Evolutionary conservation across 1,284 basidiomycete species (phyloP), one percentile per base, ranked within the genome.

Genomic region (Fistulina hepatica): DNA sequence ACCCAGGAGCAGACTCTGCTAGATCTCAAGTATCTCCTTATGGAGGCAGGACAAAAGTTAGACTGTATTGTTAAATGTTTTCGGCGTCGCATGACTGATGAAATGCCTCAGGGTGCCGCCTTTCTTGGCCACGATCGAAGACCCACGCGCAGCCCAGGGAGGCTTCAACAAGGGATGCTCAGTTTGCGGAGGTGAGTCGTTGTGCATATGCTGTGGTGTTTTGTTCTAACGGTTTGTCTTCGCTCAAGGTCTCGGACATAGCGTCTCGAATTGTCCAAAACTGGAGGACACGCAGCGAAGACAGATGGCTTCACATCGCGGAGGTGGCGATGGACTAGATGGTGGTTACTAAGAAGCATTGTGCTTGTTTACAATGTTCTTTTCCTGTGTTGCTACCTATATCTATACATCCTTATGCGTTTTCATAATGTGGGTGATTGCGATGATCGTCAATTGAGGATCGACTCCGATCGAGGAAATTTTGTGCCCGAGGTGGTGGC

Each of bases 41-140:
- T 95, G 69, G 95, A 99, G 59, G 93, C 94, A 2, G 95, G 94
- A 38, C 95, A 98, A 63, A 92, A 92, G 86, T 84, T 43, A 37
- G 75, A 67, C 15, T 20, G 7, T 12, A 5, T 36, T 21, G 6
- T 12, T 21, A 11, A 11, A 27, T 21, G 16, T 32, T 26, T 37
- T 32, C 16, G 15, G 16, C 10, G 11, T 19, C 31, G 13, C 25
- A 27, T 27, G 25, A 11, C 25, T 65, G 34, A 27, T 27, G 19
- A 31, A 13, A 31, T 31, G 28, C 42, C 44, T 4, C 49, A 93
- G 92, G 53, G 91, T 98, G 6, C 95, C 95, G 0, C 88, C 91
- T n/a, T 98, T 98, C 67, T 62, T 99, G 46, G 64, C 75, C 34
- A 84, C 79, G 2, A 82, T 98, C 48, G 91, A 97, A 28, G 95